Base-by-base conservation (phyloP, 129 eudicot species). In the Solidago caesia region DNA sequence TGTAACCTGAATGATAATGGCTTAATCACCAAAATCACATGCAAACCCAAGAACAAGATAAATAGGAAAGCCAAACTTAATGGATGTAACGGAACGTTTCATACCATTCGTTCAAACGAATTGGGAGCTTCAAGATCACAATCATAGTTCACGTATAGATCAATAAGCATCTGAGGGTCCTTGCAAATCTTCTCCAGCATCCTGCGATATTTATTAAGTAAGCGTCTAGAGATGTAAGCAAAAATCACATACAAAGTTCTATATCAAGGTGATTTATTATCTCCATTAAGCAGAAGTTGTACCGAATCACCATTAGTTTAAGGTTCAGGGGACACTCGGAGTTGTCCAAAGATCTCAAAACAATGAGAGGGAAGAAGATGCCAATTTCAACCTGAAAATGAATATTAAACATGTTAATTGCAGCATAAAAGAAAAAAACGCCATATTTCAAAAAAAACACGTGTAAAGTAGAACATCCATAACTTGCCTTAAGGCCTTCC, bases 51-150 rank as follows among this genome's bases (percentile, higher is more conserved):
- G 4, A 69, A 73, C 47, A 65, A 46, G 80, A 52, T 29, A 58
- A 58, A 44, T 8, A 48, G 7, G 66, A 25, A 72, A 44, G 72
- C 11, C 33, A 41, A 68, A 66, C 33, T n/a, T 7, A 47, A 67
- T n/a, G 44, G 10, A 16, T 15, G 56, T 42, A 77, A 29, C 43
- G 55, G 26, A 29, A 39, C 45, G 56, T 33, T 69, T 57, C 80
- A 67, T 82, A 92, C 98, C 95, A 84, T 86, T 71, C 94, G 79
- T 80, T 92, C 96, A 62, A 89, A 89, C 69, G 89, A 85, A 77
- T 92, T 92, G 47, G 96, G 92, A 39, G 95, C 96, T 73, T 89
- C 85, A 72, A 92, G 92, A 83, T 92, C 98, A 64, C 98, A 92
- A 64, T 92, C 98, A 75, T 92, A 92, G 77, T 92, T 92, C 82